Evolutionary conservation across 2,329 filamentous ascomycete species (phyloP).

Genomic region (Xylaria sp.): DNA sequence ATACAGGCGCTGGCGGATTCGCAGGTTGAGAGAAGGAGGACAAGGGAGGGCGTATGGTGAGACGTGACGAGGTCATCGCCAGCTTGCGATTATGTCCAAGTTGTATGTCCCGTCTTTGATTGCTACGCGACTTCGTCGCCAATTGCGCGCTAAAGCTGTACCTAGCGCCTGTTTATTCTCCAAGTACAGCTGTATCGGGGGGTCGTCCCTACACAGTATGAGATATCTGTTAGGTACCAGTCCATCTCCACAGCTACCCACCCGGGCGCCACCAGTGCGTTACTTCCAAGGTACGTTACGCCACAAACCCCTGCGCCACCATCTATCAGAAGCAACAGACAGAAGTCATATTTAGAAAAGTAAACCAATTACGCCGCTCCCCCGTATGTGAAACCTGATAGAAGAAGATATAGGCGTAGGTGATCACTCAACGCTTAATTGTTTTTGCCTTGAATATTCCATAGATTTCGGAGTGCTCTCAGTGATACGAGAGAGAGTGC

Average conservation of each 20-base stretch:
- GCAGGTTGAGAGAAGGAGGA: not conserved
- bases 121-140: constrained; percentile 39
- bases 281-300: no score
- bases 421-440: no score
- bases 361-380: no score
- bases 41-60: constrained; percentile 13
- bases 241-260: not conserved
- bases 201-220: not conserved
- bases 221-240: not conserved
- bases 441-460: no score
- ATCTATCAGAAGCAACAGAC: no score
- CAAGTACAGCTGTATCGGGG: constrained; percentile 7
- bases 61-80: constrained; percentile 37
- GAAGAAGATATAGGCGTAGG: no score
- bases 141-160: constrained; percentile 35
- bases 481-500: no score
- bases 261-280: no score
- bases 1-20: constrained; percentile 13
- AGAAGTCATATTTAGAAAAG: no score
- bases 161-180: not conserved
- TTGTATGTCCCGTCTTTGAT: constrained; percentile 34
- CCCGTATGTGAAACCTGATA: no score
- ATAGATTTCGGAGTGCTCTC: no score
- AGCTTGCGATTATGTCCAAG: constrained; percentile 30
- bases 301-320: no score